Percentiles rank a stretch among this genome's conserved stretches.
These are phyloP conservation scores for Ascochyta viciae-villosae DNA, from an alignment of 2,329 filamentous ascomycete genomes.

Conservation along the genomic window DNA sequence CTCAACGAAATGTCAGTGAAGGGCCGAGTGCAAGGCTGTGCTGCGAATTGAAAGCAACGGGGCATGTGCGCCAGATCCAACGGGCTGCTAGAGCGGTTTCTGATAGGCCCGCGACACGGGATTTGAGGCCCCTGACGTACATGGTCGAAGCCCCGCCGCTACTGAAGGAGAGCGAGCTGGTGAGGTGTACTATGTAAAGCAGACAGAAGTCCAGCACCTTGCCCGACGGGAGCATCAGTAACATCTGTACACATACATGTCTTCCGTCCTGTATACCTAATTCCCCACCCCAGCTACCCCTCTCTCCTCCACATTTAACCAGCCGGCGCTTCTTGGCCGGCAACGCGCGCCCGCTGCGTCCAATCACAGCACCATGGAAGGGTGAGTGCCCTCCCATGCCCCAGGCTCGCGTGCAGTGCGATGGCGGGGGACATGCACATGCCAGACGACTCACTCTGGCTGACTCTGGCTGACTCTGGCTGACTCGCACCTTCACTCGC, in stretches of 20 bases:
- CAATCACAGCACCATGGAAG: slow-evolving; percentile 41
- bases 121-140: background rate
- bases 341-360: slow-evolving; percentile 15
- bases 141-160: slow-evolving; percentile 15
- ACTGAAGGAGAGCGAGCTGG: slow-evolving; percentile 11
- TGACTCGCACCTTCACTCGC: slow-evolving; percentile 6
- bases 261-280: background rate
- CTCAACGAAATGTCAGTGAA: slow-evolving; percentile 6
- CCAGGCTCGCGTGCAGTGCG: slow-evolving; percentile 18
- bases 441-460: background rate
- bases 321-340: slow-evolving; percentile 22
- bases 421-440: slow-evolving; percentile 13
- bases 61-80: slow-evolving; percentile 9
- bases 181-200: background rate
- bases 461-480: slow-evolving; percentile 8
- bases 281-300: slow-evolving; percentile 3
- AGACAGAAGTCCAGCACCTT: slow-evolving; percentile 6
- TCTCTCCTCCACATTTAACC: slow-evolving; percentile 9
- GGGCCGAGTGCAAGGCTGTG: slow-evolving; percentile 13
- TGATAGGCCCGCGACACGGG: slow-evolving; percentile 14
- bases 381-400: slow-evolving; percentile 33
- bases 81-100: slow-evolving; percentile 4
- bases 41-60: slow-evolving; percentile 3
- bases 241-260: background rate
- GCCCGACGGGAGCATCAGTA: background rate